Evolutionary conservation across 257 asterid genomes (phyloP), one percentile per base, ranked within the genome.

Genomic region (Paraleonurus japonicus): DNA sequence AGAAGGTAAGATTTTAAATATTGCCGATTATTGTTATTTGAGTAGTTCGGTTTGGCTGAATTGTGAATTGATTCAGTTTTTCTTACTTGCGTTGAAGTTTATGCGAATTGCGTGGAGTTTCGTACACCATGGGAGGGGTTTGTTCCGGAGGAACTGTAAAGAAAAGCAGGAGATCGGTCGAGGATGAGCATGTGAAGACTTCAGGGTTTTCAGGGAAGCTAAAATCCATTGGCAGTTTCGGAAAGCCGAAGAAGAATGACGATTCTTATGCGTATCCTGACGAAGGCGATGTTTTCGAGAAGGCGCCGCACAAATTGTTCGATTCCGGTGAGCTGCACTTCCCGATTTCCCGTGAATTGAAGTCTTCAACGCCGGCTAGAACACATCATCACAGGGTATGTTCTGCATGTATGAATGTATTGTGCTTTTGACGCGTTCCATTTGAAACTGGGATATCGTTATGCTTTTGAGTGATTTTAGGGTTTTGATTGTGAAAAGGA

Each of bases 131-230:
- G 99, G 99, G 99, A 80, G 96, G 87, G 53, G 92, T 88, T 76
- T 94, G 99, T 84, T 81, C 99, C 1, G 85, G 85, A 51, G 97
- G 97, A 54, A 86, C 83, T 35, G 79, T 67, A 8, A 87, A 76
- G 86, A 84, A 71, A 66, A 83, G 67, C 60, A 63, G 80, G 75
- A 82, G 73, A 65, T 55, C 88, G 59, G 47, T 50, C 15, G 88
- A 81, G 51, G 81, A 43, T 59, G 84, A 79, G 79, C 81, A 80
- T 33, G 88, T 73, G 68, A 80, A 82, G 60, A 75, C 55, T 66
- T 88, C 91, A 2, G 88, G 93, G 72, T 88, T 87, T 84, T 94
- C 98, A 2, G 95, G 95, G 76, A 88, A 85, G 84, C 80, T 89
- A 62, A 78, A 84, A 61, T 79, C 92, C 10, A 71, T 81, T 6